These are phyloP conservation scores for Kondoa malvinella DNA, from an alignment of 768 basidiomycete species.

Conservation along the genomic window DNA sequence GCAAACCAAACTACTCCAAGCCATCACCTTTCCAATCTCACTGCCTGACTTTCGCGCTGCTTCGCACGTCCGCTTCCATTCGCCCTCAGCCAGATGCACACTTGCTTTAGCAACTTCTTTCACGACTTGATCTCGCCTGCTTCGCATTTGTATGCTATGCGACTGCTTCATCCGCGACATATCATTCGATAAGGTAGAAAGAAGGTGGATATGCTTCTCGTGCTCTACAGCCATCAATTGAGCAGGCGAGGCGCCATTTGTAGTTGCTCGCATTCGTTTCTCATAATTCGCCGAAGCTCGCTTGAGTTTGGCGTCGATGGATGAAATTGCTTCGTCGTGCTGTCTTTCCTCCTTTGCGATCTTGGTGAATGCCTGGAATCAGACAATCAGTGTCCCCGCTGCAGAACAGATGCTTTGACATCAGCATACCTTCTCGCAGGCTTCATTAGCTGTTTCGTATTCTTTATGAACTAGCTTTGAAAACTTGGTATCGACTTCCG, in stretches of 20 bases:
- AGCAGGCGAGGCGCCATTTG: background rate
- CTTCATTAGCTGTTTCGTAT: conserved; percentile 3
- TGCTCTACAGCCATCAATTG: background rate
- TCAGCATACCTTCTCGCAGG: background rate
- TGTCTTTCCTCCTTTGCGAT: conserved; percentile 3
- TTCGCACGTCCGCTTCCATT: background rate
- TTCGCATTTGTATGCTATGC: background rate
- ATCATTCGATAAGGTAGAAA: background rate
- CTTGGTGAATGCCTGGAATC: background rate
- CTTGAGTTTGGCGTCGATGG: background rate
- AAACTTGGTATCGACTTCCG: background rate
- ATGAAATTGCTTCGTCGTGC: background rate
- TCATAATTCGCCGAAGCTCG: background rate
- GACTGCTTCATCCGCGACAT: background rate
- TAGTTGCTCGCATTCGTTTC: background rate
- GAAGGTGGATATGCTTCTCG: background rate
- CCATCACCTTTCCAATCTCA: background rate
- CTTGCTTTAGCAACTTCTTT: background rate
- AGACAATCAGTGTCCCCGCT: too few species aligned
- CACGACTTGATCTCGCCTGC: background rate
- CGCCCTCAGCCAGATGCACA: background rate
- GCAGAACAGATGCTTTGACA: too few species aligned
- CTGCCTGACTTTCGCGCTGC: background rate
- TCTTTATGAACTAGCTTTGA: conserved; percentile 2
- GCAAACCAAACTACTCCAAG: background rate